Evolutionary conservation across 495 filamentous ascomycete species (phyloP).

Genomic region (Xeromyces bisporus): DNA sequence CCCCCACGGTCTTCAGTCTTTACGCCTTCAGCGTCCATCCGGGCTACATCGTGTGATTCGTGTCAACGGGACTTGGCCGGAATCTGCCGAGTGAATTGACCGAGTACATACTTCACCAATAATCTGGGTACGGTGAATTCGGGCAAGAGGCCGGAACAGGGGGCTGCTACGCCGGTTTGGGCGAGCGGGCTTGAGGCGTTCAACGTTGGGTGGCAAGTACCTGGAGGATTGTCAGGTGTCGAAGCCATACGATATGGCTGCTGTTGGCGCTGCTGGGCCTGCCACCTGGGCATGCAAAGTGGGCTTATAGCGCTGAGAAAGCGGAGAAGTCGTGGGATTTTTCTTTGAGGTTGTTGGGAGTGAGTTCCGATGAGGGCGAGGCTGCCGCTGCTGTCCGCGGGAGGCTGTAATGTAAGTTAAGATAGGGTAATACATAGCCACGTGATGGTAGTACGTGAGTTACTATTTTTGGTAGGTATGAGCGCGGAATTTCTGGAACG

Average conservation of each 20-base stretch:
- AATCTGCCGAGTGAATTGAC: conserved; percentile 7
- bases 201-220: conserved; percentile 28
- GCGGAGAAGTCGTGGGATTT: neutral
- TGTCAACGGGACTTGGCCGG: conserved; percentile 13
- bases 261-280: neutral
- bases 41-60: too few species aligned
- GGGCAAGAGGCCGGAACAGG: conserved; percentile 19
- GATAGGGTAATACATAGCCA: too few species aligned
- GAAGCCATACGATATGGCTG: neutral
- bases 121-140: conserved; percentile 10
- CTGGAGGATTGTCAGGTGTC: conserved; percentile 12
- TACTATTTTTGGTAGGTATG: too few species aligned
- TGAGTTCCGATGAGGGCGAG: too few species aligned
- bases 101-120: conserved; percentile 5
- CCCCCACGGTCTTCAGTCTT: conserved; percentile 20
- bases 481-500: too few species aligned
- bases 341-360: neutral
- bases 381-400: too few species aligned
- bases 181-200: conserved; percentile 22
- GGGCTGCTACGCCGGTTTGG: conserved; percentile 27
- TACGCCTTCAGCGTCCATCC: conserved; percentile 24
- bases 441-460: too few species aligned
- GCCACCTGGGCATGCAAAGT: neutral
- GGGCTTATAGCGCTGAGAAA: neutral
- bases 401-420: too few species aligned